Evolutionary conservation across 768 basidiomycete genomes (phyloP).

Genomic region (Termitomyces sp.): DNA sequence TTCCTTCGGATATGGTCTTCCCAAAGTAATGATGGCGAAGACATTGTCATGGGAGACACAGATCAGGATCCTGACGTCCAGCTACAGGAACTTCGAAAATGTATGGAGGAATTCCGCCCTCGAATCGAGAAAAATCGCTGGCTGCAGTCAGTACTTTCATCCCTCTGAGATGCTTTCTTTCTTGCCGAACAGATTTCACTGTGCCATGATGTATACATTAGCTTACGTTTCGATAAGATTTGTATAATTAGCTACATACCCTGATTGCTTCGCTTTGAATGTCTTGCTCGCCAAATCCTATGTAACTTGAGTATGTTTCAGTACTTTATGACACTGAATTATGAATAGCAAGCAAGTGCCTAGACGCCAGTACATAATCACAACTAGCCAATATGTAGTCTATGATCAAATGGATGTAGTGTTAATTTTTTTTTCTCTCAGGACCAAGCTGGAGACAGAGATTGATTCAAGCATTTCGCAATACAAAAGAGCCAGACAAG

Average conservation of each 20-base stretch:
- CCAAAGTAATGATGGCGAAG: conserved; percentile 43
- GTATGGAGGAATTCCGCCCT: conserved; percentile 62
- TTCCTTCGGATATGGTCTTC: conserved; percentile 65
- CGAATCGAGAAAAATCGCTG: conserved; percentile 77
- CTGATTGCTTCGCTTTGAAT: too few relatives aligned
- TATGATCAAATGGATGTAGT: too few relatives aligned
- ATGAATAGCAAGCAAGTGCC: too few relatives aligned
- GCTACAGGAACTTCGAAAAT: conserved; percentile 51
- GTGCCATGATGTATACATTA: background rate
- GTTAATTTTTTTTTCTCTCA: too few relatives aligned
- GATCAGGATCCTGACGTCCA: conserved; percentile 35
- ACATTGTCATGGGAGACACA: conserved; percentile 39
- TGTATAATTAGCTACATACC: background rate
- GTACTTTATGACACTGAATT: too few relatives aligned
- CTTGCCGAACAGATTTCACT: background rate
- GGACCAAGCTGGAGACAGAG: too few relatives aligned
- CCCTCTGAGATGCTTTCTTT: conserved; percentile 22
- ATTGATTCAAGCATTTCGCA: too few relatives aligned
- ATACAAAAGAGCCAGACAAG: too few relatives aligned
- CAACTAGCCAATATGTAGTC: too few relatives aligned
- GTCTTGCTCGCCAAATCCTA: too few relatives aligned
- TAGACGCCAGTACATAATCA: too few relatives aligned
- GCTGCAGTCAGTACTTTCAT: conserved; percentile 58
- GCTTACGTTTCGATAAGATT: background rate
- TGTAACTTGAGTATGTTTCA: too few relatives aligned